phyloP scores from a whole-genome alignment of 306 rosid species.

The Sicyos edulis region DNA sequence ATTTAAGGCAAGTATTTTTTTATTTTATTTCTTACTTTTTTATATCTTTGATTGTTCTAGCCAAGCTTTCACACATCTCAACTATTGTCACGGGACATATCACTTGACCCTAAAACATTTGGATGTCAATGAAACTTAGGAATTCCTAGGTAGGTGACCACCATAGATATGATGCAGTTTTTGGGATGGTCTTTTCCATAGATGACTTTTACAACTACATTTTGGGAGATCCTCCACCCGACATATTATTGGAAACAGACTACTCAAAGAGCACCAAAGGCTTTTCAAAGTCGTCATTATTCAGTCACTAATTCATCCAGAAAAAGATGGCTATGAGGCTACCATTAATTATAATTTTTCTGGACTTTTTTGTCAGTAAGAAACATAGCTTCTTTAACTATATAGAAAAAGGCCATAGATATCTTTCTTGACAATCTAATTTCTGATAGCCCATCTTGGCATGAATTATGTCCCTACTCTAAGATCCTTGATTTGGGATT shows the following conservation, averaged over 20 bases:
- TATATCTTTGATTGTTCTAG: too few species aligned
- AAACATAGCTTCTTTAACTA: not conserved
- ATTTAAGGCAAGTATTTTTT: too few species aligned
- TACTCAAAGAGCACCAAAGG: not conserved
- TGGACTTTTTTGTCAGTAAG: not conserved
- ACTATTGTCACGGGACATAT: too few species aligned
- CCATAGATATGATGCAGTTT: too few species aligned
- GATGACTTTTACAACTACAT: not conserved
- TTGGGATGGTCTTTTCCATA: not conserved
- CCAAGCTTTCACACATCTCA: too few species aligned
- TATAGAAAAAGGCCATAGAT: not conserved
- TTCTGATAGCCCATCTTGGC: not conserved
- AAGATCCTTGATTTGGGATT: not conserved
- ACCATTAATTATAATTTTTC: not conserved
- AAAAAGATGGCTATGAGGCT: not conserved
- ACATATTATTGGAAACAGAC: not conserved
- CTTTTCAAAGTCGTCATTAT: not conserved
- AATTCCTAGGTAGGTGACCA: too few species aligned
- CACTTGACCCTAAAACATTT: too few species aligned
- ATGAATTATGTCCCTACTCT: not conserved
- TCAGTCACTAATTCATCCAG: not conserved
- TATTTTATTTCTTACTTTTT: too few species aligned
- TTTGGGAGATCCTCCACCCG: not conserved
- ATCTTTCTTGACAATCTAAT: not conserved
- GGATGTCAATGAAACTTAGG: too few species aligned